Conservation (phyloP, 495 filamentous ascomycete species). For the Aspergillus sparsus region DNA sequence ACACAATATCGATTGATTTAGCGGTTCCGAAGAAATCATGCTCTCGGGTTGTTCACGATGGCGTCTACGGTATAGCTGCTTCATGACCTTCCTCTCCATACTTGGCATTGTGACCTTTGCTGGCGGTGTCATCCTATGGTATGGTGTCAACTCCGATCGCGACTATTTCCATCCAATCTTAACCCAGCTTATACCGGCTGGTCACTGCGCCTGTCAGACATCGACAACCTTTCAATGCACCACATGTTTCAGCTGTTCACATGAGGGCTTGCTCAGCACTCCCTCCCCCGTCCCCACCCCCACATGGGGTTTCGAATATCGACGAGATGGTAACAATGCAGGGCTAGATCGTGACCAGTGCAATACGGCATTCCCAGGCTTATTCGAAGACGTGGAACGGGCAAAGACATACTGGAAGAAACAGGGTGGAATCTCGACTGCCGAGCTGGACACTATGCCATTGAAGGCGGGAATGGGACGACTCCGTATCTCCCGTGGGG, state of each 20-base stretch:
- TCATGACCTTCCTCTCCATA: conserved; percentile 29
- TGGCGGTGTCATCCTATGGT: conserved; percentile 37
- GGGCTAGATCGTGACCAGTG: conserved; percentile 42
- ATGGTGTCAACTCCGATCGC: conserved; percentile 43
- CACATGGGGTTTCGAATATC: conserved; percentile 39
- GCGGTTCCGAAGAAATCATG: background rate
- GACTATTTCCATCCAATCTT: conserved; percentile 41
- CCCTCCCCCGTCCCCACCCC: conserved; percentile 17
- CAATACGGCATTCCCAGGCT: conserved; percentile 45
- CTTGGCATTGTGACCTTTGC: conserved; percentile 23
- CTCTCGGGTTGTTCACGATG: conserved; percentile 27
- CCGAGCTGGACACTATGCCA: conserved; percentile 34
- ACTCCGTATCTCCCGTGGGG: conserved; percentile 34
- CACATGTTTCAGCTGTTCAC: conserved; percentile 40
- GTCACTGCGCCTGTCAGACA: conserved; percentile 44
- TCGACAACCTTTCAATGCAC: conserved; percentile 45
- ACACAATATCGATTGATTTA: background rate
- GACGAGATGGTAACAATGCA: conserved; percentile 41
- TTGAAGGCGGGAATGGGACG: conserved; percentile 40
- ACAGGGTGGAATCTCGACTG: conserved; percentile 31
- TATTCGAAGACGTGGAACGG: conserved; percentile 48
- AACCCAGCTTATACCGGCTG: conserved; percentile 43
- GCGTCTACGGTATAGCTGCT: conserved; percentile 28
- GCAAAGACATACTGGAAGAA: conserved; percentile 35
- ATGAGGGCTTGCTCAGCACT: conserved; percentile 19